Base-by-base conservation (phyloP, 495 filamentous ascomycete species). In the Elaphomyces granulatus region DNA sequence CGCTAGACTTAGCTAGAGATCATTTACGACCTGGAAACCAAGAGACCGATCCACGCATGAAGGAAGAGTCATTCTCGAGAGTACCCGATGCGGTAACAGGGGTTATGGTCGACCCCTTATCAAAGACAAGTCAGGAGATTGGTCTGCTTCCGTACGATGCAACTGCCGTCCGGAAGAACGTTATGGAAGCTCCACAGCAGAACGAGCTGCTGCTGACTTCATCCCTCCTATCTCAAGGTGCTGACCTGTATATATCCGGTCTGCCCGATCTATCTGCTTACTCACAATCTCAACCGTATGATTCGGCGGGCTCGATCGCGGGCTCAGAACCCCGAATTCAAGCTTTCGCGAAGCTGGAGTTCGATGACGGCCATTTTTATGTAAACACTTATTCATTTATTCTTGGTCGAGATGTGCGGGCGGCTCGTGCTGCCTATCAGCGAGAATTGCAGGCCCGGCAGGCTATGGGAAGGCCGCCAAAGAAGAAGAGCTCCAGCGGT, bases 361-460 rank as follows among this genome's bases (percentile, higher is more conserved):
- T 84, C 52, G 64, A 71, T 26, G 80, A 84, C 58, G 78, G 78
- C 10, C 68, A 77, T 49, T 84, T 79, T 51, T 82, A 80, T 51
- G 75, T 80, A 64, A 81, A 72, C 37, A 81, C 78, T 8, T 74
- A 76, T 46, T 67, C 66, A 1, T 68, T 83, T 18, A 69, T 73
- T 15, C 60, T 84, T 16, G 80, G 80, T 34, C 75, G 80, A 45
- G 76, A 83, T 58, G 58, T 75, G 32, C 61, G 62, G 36, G 72
- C 73, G 12, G 63, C 67, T 3, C 61, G 68, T 32, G 63, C 65
- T 19, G 72, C 71, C 17, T 55, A 62, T 39, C 63, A 69, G 33
- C 63, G 63, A 41, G 62, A 68, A 46, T 46, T 62, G 18, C 60
- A 66, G 49, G 60, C 47, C 40, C 55, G 61, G 44, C 63, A 67